Percentiles rank a stretch among this genome's conserved stretches.
phyloP scores from a whole-genome alignment of 1,139 yeast species.

The Taphrina betulina region DNA sequence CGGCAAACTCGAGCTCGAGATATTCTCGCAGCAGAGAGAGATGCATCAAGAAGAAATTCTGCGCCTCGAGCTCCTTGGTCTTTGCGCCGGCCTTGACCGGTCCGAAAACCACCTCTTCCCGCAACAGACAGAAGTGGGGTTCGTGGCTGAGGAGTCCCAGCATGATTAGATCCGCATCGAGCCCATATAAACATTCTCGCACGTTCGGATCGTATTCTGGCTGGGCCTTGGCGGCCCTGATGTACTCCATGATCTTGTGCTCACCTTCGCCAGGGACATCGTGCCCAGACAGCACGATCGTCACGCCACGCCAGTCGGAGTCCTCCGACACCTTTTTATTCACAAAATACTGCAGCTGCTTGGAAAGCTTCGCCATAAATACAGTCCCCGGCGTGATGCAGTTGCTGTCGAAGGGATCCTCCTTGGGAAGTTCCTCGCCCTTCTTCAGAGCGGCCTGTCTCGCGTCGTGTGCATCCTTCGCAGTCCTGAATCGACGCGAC shows the following conservation, averaged over 20 bases:
- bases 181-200: conserved; percentile 90
- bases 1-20: conserved; percentile 77
- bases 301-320: conserved; percentile 84
- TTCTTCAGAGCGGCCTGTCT: conserved; percentile 61
- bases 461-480: conserved; percentile 80
- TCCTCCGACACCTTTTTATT: conserved; percentile 82
- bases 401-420: conserved; percentile 71
- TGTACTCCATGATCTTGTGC: conserved; percentile 93
- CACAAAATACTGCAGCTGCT: conserved; percentile 82
- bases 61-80: conserved; percentile 58
- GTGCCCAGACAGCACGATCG: conserved; percentile 86
- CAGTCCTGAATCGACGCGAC: conserved; percentile 91
- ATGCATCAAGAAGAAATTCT: conserved; percentile 79
- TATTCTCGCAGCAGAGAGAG: conserved; percentile 86
- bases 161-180: conserved; percentile 97
- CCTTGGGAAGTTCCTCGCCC: conserved; percentile 62
- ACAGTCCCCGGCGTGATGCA: conserved; percentile 99
- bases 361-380: conserved; percentile 86
- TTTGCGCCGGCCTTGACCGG: conserved; percentile 51
- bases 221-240: conserved; percentile 80
- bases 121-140: conserved; percentile 87
- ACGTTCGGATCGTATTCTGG: conserved; percentile 86
- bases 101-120: conserved; percentile 96
- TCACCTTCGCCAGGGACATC: conserved; percentile 99
- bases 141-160: conserved; percentile 94